Evolutionary conservation across 2,329 filamentous ascomycete species (phyloP).

Genomic region (Hirsutella minnesotensis): DNA sequence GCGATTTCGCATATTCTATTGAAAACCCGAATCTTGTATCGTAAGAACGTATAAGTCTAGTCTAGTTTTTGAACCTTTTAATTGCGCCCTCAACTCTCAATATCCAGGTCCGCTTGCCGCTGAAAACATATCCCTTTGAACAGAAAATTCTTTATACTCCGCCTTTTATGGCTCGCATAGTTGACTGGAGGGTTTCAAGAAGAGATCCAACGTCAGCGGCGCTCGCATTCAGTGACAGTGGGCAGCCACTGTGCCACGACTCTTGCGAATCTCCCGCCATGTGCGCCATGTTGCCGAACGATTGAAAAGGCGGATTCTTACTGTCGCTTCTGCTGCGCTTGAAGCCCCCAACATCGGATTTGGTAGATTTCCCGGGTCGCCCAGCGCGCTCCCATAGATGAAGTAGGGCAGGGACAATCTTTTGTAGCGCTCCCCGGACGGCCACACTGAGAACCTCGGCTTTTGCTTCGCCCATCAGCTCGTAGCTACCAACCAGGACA

Average conservation of each 20-base stretch:
- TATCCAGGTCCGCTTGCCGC: too few relatives aligned
- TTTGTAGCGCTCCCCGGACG: neutral
- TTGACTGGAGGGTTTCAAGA: neutral
- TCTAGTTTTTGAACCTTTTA: too few relatives aligned
- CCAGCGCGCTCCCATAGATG: neutral
- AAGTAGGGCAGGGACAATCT: neutral
- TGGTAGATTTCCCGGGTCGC: neutral
- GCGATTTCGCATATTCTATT: too few relatives aligned
- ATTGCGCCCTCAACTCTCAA: too few relatives aligned
- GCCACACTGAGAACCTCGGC: neutral
- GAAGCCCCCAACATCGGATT: too few relatives aligned
- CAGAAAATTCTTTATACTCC: too few relatives aligned
- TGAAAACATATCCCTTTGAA: too few relatives aligned
- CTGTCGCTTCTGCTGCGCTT: too few relatives aligned
- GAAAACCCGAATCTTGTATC: too few relatives aligned
- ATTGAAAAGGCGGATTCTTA: too few relatives aligned
- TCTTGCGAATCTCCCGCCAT: neutral
- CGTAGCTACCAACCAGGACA: neutral
- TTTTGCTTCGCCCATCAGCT: neutral
- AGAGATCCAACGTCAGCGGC: neutral
- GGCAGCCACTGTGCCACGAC: neutral
- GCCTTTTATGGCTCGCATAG: neutral
- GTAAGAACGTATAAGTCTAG: too few relatives aligned
- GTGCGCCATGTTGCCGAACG: too few relatives aligned
- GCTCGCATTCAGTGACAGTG: neutral